Evolutionary conservation across 2,329 filamentous ascomycete species (phyloP).

Genomic region (Nigrograna mackinnonii): DNA sequence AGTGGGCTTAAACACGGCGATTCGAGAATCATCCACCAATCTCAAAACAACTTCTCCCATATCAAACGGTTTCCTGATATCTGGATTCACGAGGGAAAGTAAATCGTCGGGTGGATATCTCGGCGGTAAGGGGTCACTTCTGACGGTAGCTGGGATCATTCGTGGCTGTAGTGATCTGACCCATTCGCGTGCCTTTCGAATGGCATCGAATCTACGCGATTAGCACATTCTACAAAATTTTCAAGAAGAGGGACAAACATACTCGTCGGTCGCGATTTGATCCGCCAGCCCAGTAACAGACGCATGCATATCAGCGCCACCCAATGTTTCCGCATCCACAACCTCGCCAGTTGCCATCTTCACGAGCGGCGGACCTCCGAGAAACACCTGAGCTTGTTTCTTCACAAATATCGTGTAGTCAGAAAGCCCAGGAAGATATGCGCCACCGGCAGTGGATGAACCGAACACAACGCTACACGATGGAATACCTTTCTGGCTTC

Average conservation of each 20-base stretch:
- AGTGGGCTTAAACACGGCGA: slow-evolving; percentile 45
- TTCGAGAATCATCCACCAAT: slow-evolving; percentile 46
- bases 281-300: slow-evolving; percentile 48
- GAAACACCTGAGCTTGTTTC: slow-evolving; percentile 49
- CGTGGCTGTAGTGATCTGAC: slow-evolving; percentile 25
- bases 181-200: slow-evolving; percentile 45
- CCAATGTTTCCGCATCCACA: slow-evolving; percentile 46
- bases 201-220: slow-evolving; percentile 43
- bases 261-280: slow-evolving; percentile 49
- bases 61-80: slow-evolving; percentile 45
- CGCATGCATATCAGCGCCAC: slow-evolving; percentile 47
- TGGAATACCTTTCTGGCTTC: slow-evolving; percentile 41
- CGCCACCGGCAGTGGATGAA: slow-evolving; percentile 48
- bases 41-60: slow-evolving; percentile 46
- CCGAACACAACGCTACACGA: slow-evolving; percentile 51
- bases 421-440: slow-evolving; percentile 47
- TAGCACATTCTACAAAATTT: too few relatives aligned
- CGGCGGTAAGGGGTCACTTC: too few relatives aligned
- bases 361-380: slow-evolving; percentile 50
- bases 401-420: slow-evolving; percentile 50
- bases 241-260: too few relatives aligned
- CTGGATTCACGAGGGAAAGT: slow-evolving; percentile 40
- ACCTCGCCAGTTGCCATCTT: slow-evolving; percentile 53
- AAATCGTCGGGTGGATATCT: slow-evolving; percentile 44
- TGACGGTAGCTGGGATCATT: too few relatives aligned